Evolutionary conservation across 176 grass and related monocot species (phyloP), one percentile per base, ranked within the genome.

Genomic region (Avena atlantica): DNA sequence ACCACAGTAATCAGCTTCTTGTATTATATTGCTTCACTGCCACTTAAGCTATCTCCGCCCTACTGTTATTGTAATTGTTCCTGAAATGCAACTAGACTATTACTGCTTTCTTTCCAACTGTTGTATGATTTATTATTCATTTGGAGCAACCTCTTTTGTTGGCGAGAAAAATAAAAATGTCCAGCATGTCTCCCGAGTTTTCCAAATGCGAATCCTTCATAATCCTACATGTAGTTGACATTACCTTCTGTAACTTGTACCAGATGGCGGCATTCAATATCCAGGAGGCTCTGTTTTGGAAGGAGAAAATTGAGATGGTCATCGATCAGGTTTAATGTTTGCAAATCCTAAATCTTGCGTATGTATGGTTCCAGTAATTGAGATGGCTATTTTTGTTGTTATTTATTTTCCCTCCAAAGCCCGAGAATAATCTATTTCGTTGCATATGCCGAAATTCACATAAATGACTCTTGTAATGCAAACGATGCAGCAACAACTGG

Each of bases 201-300:
- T 29, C 62, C 62, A 31, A 71, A 34, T 10, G 40, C 24, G 57
- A 50, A 37, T 3, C 45, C 16, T 52, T 6, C 19, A 36, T 4
- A 80, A 40, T 10, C 7, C 3, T 48, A 13, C 1, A 58, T n/a
- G 27, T 50, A 66, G 11, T 50, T 44, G 25, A 63, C 3, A 9
- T 62, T 16, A 1, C 73, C 52, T 51, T 78, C 11, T 84, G 49
- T 62, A 20, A 31, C 6, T 86, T 88, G 60, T 56, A 70, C 50
- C 80, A 98, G 93, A 98, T 98, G 93, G 91, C 95, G 7, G 86
- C 91, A 76, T 95, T 98, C 70, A 93, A 92, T 79, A 98, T 98
- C 64, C 93, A 90, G 68, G 91, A 98, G 81, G 86, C 91, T 84
- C 81, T 95, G 36, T 81, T 88, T 60, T 98, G 93, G 90, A 98